phyloP scores from a whole-genome alignment of 768 basidiomycete genomes.

The Boletus reticuloceps region DNA sequence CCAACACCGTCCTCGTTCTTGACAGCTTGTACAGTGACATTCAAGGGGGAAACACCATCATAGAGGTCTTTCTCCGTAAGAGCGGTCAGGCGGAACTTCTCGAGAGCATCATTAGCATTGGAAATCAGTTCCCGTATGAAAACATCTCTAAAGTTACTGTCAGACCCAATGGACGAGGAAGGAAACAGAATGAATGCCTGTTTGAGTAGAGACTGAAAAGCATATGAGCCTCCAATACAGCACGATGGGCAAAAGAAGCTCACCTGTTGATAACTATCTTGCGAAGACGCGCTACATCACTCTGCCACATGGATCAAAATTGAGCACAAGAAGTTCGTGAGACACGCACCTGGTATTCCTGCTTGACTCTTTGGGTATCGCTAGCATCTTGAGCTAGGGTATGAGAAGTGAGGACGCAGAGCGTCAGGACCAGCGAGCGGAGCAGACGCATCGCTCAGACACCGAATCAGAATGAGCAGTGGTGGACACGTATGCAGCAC shows the following conservation, averaged over 20 bases:
- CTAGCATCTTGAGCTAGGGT: conserved; percentile 49
- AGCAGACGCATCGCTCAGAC: conserved; percentile 55
- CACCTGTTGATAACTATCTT: conserved; percentile 92
- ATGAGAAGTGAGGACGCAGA: conserved; percentile 43
- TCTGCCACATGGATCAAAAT: conserved; percentile 37
- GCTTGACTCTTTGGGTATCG: conserved; percentile 50
- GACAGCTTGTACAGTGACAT: conserved; percentile 84
- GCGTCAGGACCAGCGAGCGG: conserved; percentile 46
- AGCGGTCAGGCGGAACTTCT: conserved; percentile 85
- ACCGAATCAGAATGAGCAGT: not conserved
- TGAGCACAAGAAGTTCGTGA: not conserved
- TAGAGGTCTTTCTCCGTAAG: conserved; percentile 74
- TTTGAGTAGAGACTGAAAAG: conserved; percentile 74
- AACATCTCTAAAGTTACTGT: conserved; percentile 52
- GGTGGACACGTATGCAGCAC: not conserved
- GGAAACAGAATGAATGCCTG: conserved; percentile 40
- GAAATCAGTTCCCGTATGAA: conserved; percentile 90
- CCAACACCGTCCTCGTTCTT: conserved; percentile 64
- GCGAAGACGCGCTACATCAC: conserved; percentile 88
- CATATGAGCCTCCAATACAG: conserved; percentile 6
- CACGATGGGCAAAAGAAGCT: conserved; percentile 7
- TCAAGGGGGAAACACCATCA: conserved; percentile 70
- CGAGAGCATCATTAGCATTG: conserved; percentile 95
- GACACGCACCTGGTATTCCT: conserved; percentile 64
- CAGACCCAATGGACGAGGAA: not conserved